phyloP scores from a whole-genome alignment of 2,329 filamentous ascomycete species.

The Fusarium chlamydosporum region DNA sequence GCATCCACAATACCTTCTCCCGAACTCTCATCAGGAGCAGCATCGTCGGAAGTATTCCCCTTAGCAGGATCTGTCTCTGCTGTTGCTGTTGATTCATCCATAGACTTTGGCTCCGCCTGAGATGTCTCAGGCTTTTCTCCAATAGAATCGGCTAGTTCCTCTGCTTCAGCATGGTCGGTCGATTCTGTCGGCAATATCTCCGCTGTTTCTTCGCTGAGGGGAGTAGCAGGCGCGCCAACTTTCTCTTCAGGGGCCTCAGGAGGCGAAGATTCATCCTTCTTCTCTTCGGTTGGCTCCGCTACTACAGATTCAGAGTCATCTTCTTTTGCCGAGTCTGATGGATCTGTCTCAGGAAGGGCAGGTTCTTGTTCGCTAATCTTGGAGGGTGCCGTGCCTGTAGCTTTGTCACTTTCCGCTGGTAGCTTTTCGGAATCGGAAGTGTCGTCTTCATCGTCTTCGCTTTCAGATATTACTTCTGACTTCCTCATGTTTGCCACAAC shows the following conservation, averaged over 20 bases:
- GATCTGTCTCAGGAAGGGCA: neutral
- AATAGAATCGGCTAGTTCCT: neutral
- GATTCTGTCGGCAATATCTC: conserved; percentile 6
- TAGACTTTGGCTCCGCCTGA: conserved; percentile 10
- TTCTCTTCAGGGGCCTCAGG: conserved; percentile 17
- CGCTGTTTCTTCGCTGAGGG: conserved; percentile 3
- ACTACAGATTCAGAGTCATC: conserved; percentile 7
- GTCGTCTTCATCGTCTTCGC: conserved; percentile 8
- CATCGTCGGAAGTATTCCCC: conserved; percentile 1
- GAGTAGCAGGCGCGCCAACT: conserved; percentile 9
- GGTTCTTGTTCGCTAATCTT: conserved; percentile 15
- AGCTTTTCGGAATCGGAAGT: conserved; percentile 14
- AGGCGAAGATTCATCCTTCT: conserved; percentile 16
- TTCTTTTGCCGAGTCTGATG: conserved; percentile 3
- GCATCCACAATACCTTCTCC: conserved; percentile 3
- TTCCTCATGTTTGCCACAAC: conserved; percentile 5
- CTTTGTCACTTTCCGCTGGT: conserved; percentile 7
- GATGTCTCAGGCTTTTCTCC: conserved; percentile 13
- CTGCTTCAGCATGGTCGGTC: neutral
- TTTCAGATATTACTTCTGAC: conserved; percentile 2
- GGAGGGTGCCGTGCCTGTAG: conserved; percentile 3
- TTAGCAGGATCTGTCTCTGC: neutral
- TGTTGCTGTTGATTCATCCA: conserved; percentile 17
- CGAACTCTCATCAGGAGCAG: neutral
- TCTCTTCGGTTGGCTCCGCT: conserved; percentile 10